These are phyloP conservation scores for Canna indica DNA, from an alignment of 176 grass and related monocot genomes.

Conservation along the genomic window DNA sequence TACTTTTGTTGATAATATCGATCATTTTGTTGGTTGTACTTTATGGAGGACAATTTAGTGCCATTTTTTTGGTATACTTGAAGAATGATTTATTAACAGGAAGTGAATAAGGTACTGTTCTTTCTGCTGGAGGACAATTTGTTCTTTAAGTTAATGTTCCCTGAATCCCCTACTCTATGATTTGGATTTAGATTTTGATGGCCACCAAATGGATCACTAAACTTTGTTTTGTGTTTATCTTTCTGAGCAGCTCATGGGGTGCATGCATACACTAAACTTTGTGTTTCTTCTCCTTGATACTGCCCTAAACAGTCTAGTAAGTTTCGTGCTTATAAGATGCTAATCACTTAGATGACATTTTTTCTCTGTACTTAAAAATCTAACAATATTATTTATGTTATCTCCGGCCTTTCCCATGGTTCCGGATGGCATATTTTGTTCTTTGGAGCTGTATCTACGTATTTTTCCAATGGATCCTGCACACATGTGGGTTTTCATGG, in stretches of 20 bases:
- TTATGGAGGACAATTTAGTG: too few species aligned
- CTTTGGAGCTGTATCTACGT: constrained; percentile 51
- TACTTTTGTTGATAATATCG: too few species aligned
- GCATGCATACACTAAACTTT: constrained; percentile 16
- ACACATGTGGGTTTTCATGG: constrained; percentile 47
- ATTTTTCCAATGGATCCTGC: constrained; percentile 42
- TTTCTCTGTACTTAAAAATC: constrained; percentile 2
- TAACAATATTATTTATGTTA: background rate
- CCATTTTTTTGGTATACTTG: too few species aligned
- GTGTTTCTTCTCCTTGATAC: constrained; percentile 22
- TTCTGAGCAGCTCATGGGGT: constrained; percentile 21
- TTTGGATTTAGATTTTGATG: too few species aligned
- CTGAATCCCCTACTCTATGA: too few species aligned
- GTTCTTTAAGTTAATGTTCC: too few species aligned
- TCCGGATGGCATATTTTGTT: constrained; percentile 45
- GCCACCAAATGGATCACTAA: too few species aligned
- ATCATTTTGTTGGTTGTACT: too few species aligned
- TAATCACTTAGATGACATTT: background rate
- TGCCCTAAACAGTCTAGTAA: constrained; percentile 16
- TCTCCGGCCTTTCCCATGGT: constrained; percentile 42
- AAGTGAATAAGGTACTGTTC: too few species aligned
- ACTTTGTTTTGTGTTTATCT: background rate
- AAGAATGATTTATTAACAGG: too few species aligned
- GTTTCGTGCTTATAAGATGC: background rate
- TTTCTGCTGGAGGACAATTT: too few species aligned